Evolutionary conservation across 2,329 filamentous ascomycete species (phyloP).

Genomic region (Chalara sp.): DNA sequence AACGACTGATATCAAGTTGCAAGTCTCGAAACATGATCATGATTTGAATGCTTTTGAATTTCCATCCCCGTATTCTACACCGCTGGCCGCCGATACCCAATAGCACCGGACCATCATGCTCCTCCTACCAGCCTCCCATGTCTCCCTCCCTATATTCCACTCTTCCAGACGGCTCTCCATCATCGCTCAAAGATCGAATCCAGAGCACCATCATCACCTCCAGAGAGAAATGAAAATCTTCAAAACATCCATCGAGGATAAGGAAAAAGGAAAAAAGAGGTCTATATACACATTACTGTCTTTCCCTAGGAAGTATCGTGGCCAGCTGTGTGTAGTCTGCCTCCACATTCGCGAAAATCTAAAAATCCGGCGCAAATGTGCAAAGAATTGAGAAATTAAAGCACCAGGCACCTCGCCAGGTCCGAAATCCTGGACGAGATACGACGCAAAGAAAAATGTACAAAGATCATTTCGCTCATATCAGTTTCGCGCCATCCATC

Average conservation of each 20-base stretch:
- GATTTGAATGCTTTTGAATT: too few relatives aligned
- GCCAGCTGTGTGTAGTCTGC: background rate
- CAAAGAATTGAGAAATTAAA: background rate
- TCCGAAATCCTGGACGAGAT: constrained; percentile 1
- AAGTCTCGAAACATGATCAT: too few relatives aligned
- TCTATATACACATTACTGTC: background rate
- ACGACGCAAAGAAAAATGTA: constrained; percentile 10
- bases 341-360: background rate
- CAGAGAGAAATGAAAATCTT: too few relatives aligned
- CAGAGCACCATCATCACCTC: too few relatives aligned
- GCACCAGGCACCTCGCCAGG: background rate
- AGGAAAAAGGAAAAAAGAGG: background rate
- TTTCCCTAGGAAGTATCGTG: background rate
- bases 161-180: too few relatives aligned
- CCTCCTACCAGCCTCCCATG: too few relatives aligned
- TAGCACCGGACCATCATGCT: too few relatives aligned
- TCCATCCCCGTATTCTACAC: too few relatives aligned
- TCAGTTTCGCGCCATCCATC: constrained; percentile 2
- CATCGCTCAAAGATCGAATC: too few relatives aligned
- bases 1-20: too few relatives aligned
- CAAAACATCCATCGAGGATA: background rate
- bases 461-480: constrained; percentile 16
- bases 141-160: too few relatives aligned
- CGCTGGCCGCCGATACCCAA: too few relatives aligned
- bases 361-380: background rate